Base-by-base conservation (phyloP, 1,284 basidiomycete genomes). In the Ustilago vetiveriae region DNA sequence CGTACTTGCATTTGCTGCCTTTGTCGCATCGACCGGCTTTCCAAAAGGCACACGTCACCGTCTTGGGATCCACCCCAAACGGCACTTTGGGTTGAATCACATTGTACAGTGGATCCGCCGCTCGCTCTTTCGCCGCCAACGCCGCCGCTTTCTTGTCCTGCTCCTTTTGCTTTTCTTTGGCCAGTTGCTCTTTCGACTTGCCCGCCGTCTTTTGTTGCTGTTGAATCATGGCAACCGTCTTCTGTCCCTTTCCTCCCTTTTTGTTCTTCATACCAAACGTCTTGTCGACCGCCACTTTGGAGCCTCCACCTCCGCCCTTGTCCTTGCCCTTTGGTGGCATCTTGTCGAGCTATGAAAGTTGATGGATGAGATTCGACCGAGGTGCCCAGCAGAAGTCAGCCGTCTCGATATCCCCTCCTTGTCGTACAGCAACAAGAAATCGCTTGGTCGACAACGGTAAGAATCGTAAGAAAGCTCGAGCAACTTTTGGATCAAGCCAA, bases 261-360 rank as follows among this genome's bases (percentile, higher is more conserved):
- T 91, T 90, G 85, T 94, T 95, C 87, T 94, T 94, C 88, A 94
- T 86, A 57, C 92, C 92, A 83, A 95, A 95, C 16, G 78, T 79
- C 57, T 80, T 81, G 67, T 81, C 79, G 26, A 75, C 54, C 8
- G 57, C 55, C 11, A 75, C 78, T 55, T 80, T 79, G 42, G 70
- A 58, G 90, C 92, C 90, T 32, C 71, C 60, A 36, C 71, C 74
- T 16, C 51, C 66, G 10, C 14, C 10, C 40, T 78, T 72, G 49
- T 65, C 70, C 41, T 76, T 74, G 22, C 53, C 56, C 65, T 79
- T 80, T 19, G 77, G 77, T 44, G 80, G 74, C 80, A 80, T 80
- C 54, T 11, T 60, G 42, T 7, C 13, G 27, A 7, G 27, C 27
- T 29, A 29, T 29, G 27, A 7, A n/a, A n/a, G n/a, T n/a, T n/a